Evolutionary conservation across 192 early-diverging fungal genomes (phyloP), one percentile per base, ranked within the genome.

Genomic region (Rhizoclosmatium globosum): DNA sequence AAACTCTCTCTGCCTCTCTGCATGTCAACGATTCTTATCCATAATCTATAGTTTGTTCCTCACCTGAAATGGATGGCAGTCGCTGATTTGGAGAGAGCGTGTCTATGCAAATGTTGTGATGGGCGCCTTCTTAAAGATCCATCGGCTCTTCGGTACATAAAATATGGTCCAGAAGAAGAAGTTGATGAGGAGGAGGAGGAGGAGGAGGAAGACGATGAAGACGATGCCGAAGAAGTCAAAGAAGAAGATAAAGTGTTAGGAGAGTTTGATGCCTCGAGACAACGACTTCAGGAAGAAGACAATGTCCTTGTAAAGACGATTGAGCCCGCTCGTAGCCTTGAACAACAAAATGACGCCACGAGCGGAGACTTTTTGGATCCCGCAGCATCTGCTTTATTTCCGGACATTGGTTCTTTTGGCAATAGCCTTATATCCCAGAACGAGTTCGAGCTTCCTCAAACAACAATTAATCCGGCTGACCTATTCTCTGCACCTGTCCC

Each of bases 91-190:
- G 11, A 43, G 4, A 39, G 43, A n/a, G 41, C 74, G 45, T 76
- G 74, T 47, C 17, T 76, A 3, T 76, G 74, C 64, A 76, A 76
- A 67, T 39, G 47, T 4, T 76, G 74, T 46, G 46, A 67, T 23
- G 74, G 64, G 4, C 62, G 17, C n/a, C n/a, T n/a, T n/a, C 17
- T 53, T 7, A 53, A 53, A 21, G 38, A 62, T 23, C 60, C 60
- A 0, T 19, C 60, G 21, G 0, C 60, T 19, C 9, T 53, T 17
- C 50, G 21, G 38, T 39, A 21, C 15, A 62, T 62, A 7, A 23
- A 62, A 31, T 62, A 62, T 62, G 60, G 23, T 19, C 15, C 11
- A 19, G 23, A 62, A 39, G 60, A 62, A 39, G 60, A 62, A 17
- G 50, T 53, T 7, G 50, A 53, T 13, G 50, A 53, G 17, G 50